Evolutionary conservation across 2,329 filamentous ascomycete species (phyloP), one percentile per base, ranked within the genome.

Genomic region (Berkeleyomyces basicola): DNA sequence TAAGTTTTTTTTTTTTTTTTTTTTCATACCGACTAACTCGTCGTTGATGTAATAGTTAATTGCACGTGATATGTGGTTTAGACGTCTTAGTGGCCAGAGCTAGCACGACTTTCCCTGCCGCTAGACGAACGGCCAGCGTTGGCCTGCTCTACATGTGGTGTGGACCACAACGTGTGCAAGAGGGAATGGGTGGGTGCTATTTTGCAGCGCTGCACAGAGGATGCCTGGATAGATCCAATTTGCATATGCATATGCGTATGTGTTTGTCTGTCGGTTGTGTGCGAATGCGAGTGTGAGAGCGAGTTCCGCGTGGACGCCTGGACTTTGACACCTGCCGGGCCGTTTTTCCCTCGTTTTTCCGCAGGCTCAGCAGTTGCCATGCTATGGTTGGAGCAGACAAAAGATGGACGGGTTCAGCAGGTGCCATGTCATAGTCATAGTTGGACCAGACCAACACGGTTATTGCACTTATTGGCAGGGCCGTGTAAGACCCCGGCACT

Each of bases 401-500:
- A 23, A 1, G 23, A 23, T 23, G 23, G 23, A 23, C 16, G 49
- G 10, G 31, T 11, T 53, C 37, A 53, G 33, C 9, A 53, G 49
- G 33, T 37, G 49, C 49, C 49, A 33, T 36, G 33, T 53, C 37
- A 37, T 53, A 53, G 23, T 23, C 23, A 23, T 23, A 23, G 23
- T 23, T 23, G 23, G 49, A n/a, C 33, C 14, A 53, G 33, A n/a
- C 36, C 31, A 36, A 53, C 14, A 23, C 31, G 49, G 31, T 36
- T 53, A 6, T 53, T 33, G 36, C 49, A 53, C 49, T 36, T 53
- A 6, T 53, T 33, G 36, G 31, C 33, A 53, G 49, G 49, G 49
- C 49, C 49, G 49, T 53, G 49, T 53, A 53, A 53, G 49, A 53
- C 49, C 49, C 49, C 49, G 49, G 49, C 49, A 53, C 49, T 53